phyloP scores from a whole-genome alignment of 2,329 filamentous ascomycete species.

The Stagonosporopsis vannaccii region DNA sequence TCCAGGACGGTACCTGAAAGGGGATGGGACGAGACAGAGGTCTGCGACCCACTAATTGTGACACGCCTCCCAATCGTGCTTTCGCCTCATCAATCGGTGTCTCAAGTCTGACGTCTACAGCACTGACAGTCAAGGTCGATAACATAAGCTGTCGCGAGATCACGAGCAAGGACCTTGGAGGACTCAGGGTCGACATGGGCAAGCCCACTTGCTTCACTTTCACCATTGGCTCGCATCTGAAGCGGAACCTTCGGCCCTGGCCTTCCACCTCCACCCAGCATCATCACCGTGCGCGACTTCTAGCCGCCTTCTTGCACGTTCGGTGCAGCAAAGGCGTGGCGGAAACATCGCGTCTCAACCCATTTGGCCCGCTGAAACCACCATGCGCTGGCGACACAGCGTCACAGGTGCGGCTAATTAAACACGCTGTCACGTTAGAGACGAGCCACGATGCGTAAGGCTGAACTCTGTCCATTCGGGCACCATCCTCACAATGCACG shows the following conservation, averaged over 20 bases:
- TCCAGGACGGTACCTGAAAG: constrained; percentile 39
- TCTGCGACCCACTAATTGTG: constrained; percentile 28
- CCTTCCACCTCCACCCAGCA: constrained; percentile 30
- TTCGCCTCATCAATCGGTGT: constrained; percentile 42
- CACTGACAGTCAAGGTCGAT: constrained; percentile 30
- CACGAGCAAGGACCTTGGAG: constrained; percentile 25
- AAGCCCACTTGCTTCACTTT: constrained; percentile 35
- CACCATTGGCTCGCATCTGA: constrained; percentile 26
- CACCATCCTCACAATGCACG: constrained; percentile 33
- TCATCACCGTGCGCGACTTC: constrained; percentile 28
- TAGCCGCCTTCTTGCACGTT: constrained; percentile 34
- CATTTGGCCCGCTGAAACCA: constrained; percentile 25
- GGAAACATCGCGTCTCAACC: constrained; percentile 33
- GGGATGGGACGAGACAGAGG: constrained; percentile 36
- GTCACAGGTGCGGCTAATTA: constrained; percentile 25
- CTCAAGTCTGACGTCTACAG: constrained; percentile 38
- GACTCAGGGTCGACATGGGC: constrained; percentile 19
- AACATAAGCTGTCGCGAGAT: constrained; percentile 29
- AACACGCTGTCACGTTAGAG: constrained; percentile 32
- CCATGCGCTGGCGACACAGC: constrained; percentile 35
- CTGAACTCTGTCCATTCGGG: constrained; percentile 21
- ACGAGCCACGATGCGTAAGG: constrained; percentile 26
- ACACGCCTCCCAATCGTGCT: constrained; percentile 37
- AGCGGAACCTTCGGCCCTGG: constrained; percentile 20
- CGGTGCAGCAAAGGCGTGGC: constrained; percentile 21